Evolutionary conservation across 2,329 filamentous ascomycete genomes (phyloP), one percentile per base, ranked within the genome.

Genomic region (Aspergillus novofumigatus): DNA sequence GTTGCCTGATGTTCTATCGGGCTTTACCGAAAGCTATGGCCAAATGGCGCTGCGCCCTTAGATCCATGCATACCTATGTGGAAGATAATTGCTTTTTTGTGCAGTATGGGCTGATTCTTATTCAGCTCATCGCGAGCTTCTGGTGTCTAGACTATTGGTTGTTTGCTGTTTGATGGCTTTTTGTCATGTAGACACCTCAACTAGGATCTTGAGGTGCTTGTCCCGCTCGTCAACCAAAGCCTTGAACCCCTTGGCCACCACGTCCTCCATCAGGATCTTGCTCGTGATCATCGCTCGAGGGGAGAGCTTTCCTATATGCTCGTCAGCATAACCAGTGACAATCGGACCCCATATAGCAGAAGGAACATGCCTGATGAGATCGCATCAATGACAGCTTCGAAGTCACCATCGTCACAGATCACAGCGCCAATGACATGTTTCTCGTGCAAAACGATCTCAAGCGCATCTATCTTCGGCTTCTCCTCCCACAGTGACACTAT

Each of bases 401-500:
- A 86, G 63, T 87, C 85, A 9, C 74, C 73, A 64, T 75, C 73
- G 66, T 78, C 77, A 66, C 80, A 83, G 3, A 79, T 77, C 14
- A 80, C 64, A 9, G 72, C 67, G 14, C 79, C 79, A 8, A 77
- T 72, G 56, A 82, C 80, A 53, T 74, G 77, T 53, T 81, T 82
- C 67, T 86, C 83, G 3, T 75, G 75, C 49, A 80, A 78, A 0
- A 84, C 75, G 14, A 85, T 63, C 66, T 78, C 76, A 61, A 83
- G 82, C 1, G 80, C 78, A 59, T 83, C 75, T 57, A 87, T 80
- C 0, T 75, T 76, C 4, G 84, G 76, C 32, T 75, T 77, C 56
- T 78, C 81, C 60, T 85, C 83, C 84, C 83, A 87, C 4, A 87
- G 81, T 0, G 85, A 84, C 6, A 88, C 78, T 59, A 87, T 86